Evolutionary conservation across 129 eudicot genomes (phyloP).

Genomic region (Gnaphalium uliginosum): DNA sequence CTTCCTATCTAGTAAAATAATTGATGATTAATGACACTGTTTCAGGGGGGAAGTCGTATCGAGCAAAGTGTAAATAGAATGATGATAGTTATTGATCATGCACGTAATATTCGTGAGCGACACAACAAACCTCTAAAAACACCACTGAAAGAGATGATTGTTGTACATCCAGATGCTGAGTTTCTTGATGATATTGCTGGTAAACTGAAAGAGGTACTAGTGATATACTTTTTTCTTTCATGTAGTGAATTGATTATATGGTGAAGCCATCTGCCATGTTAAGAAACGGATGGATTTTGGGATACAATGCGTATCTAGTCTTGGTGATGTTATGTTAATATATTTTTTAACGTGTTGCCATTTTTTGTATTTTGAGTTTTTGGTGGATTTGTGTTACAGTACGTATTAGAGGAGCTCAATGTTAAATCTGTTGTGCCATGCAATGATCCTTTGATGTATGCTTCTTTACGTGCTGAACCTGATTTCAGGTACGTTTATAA

Average conservation of each 20-base stretch:
- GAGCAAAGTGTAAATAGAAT: slow-evolving; percentile 85
- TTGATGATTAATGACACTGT: slow-evolving; percentile 2
- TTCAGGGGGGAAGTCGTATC: slow-evolving; percentile 72
- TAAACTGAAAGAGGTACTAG: slow-evolving; percentile 68
- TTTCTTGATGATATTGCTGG: slow-evolving; percentile 80
- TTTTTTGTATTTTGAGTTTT: slow-evolving; percentile 17
- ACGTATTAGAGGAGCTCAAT: slow-evolving; percentile 84
- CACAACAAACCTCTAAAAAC: slow-evolving; percentile 89
- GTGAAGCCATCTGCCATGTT: not conserved
- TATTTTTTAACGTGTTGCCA: not conserved
- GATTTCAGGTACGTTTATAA: slow-evolving; percentile 59
- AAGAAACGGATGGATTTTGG: not conserved
- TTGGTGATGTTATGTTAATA: not conserved
- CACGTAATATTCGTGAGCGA: slow-evolving; percentile 90
- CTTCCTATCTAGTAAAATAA: not conserved
- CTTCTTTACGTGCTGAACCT: slow-evolving; percentile 89
- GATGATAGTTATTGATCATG: slow-evolving; percentile 86
- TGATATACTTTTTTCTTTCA: not conserved
- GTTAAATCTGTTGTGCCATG: slow-evolving; percentile 71
- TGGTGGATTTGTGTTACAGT: slow-evolving; percentile 40
- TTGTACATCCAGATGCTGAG: slow-evolving; percentile 85
- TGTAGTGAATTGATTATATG: not conserved
- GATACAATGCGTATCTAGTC: not conserved
- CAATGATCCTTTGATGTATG: slow-evolving; percentile 73
- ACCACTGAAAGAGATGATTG: slow-evolving; percentile 87